Conservation (phyloP, 768 basidiomycete species). For the Mycena amicta region DNA sequence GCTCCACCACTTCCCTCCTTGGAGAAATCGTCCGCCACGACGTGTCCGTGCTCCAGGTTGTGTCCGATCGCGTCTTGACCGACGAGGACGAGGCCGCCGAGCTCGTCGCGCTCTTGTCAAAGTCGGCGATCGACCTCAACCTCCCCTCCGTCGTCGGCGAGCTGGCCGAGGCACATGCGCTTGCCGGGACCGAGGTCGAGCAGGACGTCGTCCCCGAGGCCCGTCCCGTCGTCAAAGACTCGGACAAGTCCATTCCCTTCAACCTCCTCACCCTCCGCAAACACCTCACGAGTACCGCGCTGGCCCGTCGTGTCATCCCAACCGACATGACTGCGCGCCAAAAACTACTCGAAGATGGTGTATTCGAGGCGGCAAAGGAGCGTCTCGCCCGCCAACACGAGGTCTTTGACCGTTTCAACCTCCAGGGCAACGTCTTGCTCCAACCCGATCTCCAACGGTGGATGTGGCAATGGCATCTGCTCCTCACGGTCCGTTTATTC, state of each 20-base stretch:
- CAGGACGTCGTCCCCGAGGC: constrained; percentile 62
- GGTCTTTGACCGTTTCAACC: constrained; percentile 57
- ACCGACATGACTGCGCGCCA: constrained; percentile 76
- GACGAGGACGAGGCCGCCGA: constrained; percentile 57
- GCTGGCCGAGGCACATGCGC: constrained; percentile 55
- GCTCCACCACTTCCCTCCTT: constrained; percentile 40
- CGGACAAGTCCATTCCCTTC: constrained; percentile 59
- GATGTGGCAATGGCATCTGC: constrained; percentile 88
- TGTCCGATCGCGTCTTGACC: constrained; percentile 59
- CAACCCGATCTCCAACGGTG: constrained; percentile 61
- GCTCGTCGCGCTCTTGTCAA: constrained; percentile 58
- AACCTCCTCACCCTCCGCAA: constrained; percentile 73
- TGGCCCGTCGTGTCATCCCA: constrained; percentile 64
- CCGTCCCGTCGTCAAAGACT: constrained; percentile 48
- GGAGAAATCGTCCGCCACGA: constrained; percentile 48
- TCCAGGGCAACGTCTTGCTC: constrained; percentile 48
- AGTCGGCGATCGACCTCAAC: constrained; percentile 60
- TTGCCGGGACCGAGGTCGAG: constrained; percentile 44
- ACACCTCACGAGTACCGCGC: constrained; percentile 63
- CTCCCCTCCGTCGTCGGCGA: constrained; percentile 53
- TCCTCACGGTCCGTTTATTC: constrained; percentile 39
- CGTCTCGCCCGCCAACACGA: constrained; percentile 67
- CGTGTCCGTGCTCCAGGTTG: constrained; percentile 51
- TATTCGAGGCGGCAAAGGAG: constrained; percentile 79
- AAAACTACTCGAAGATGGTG: constrained; percentile 80